These are phyloP conservation scores for Cymodocea nodosa DNA, from an alignment of 116 monocot species.

Conservation along the genomic window DNA sequence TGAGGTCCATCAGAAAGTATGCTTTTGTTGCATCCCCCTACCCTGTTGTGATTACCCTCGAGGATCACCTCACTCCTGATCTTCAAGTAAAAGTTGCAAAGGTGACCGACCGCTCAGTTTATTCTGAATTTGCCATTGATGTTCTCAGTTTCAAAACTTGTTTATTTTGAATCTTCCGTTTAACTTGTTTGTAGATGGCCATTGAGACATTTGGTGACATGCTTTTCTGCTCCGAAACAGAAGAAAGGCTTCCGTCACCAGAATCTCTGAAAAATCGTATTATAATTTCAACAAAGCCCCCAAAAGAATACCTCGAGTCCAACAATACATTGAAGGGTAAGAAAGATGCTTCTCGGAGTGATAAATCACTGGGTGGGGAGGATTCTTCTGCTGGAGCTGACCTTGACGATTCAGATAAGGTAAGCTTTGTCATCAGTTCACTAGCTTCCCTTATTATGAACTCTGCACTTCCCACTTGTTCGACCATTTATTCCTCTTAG, in stretches of 20 bases:
- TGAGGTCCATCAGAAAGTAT: constrained; percentile 64
- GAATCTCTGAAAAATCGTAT: constrained; percentile 46
- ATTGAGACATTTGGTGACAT: constrained; percentile 63
- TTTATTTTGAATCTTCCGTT: background rate
- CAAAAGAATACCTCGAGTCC: constrained; percentile 53
- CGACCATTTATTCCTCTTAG: too few relatives aligned
- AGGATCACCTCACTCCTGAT: constrained; percentile 75
- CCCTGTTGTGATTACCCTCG: constrained; percentile 72
- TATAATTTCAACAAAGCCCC: constrained; percentile 71
- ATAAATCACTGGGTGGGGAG: constrained; percentile 35
- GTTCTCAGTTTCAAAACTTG: background rate
- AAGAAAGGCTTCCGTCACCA: constrained; percentile 63
- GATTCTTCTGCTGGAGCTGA: constrained; percentile 23
- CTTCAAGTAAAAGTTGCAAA: constrained; percentile 78
- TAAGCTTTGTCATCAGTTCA: constrained; percentile 1
- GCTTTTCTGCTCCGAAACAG: constrained; percentile 47
- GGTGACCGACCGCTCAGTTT: constrained; percentile 26
- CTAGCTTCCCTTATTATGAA: background rate
- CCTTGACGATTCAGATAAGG: constrained; percentile 20
- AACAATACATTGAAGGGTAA: constrained; percentile 18
- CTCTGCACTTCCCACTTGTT: background rate
- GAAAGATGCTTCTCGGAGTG: constrained; percentile 18
- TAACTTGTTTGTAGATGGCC: constrained; percentile 34
- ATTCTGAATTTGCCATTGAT: background rate
- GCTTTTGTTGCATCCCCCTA: constrained; percentile 67